A percentile compares a stretch with the other conserved stretches of the same genome.
Evolutionary conservation across 805 yeast species (phyloP).

Genomic region (Pichia pseudocactophila): DNA sequence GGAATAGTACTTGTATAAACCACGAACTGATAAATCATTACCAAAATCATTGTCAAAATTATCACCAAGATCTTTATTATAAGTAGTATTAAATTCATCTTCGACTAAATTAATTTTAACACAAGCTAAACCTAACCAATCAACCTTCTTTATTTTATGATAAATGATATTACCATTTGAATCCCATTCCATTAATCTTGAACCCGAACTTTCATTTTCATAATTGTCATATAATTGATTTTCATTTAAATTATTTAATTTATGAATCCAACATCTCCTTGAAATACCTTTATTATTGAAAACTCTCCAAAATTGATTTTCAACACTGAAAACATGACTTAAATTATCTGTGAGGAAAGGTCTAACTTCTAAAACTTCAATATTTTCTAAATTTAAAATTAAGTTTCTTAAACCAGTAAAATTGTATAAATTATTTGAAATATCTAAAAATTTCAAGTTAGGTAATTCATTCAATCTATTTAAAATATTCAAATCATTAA

Average conservation of each 20-base stretch:
- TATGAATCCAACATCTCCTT: slow-evolving; percentile 65
- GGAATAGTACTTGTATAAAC: slow-evolving; percentile 50
- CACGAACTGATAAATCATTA: slow-evolving; percentile 39
- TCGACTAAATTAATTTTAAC: slow-evolving; percentile 47
- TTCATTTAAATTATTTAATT: slow-evolving; percentile 5
- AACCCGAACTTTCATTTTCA: slow-evolving; percentile 26
- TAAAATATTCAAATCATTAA: slow-evolving; percentile 26
- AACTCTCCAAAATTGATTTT: slow-evolving; percentile 35
- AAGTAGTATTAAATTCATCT: slow-evolving; percentile 27
- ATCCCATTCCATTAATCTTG: slow-evolving; percentile 41
- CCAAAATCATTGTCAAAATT: slow-evolving; percentile 39
- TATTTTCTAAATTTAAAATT: background rate
- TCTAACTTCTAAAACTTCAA: slow-evolving; percentile 55
- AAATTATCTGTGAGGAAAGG: slow-evolving; percentile 38
- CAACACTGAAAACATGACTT: slow-evolving; percentile 10
- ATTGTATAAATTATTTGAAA: slow-evolving; percentile 3
- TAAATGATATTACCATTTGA: slow-evolving; percentile 54
- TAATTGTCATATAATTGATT: slow-evolving; percentile 15
- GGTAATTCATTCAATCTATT: slow-evolving; percentile 42
- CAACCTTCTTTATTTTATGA: slow-evolving; percentile 36
- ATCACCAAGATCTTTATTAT: background rate
- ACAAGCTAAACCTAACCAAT: slow-evolving; percentile 43
- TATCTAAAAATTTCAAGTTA: slow-evolving; percentile 7
- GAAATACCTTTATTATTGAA: slow-evolving; percentile 51
- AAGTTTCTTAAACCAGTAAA: slow-evolving; percentile 3